These are phyloP conservation scores for Fusarium sp. DNA, from an alignment of 2,329 filamentous ascomycete genomes.

Conservation along the genomic window DNA sequence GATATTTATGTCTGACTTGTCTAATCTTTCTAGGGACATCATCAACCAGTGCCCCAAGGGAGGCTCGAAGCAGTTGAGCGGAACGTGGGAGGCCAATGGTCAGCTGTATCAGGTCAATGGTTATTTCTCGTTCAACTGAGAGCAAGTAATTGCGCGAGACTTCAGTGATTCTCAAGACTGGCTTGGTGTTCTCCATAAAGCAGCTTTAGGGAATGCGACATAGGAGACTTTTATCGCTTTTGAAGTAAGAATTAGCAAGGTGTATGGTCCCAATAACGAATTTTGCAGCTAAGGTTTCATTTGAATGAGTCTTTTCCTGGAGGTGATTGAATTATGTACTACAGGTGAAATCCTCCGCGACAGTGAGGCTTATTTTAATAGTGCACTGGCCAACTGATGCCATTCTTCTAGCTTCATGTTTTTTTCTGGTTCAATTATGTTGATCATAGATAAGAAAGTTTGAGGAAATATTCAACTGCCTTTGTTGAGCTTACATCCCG, in stretches of 20 bases:
- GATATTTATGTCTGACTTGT: background rate
- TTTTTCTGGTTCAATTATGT: background rate
- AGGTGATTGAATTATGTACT: background rate
- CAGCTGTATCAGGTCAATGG: conserved; percentile 6
- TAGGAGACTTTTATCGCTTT: rapidly evolving
- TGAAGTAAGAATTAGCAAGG: rapidly evolving
- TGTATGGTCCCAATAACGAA: background rate
- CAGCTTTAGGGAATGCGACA: too few relatives aligned
- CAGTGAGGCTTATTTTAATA: background rate
- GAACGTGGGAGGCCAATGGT: conserved; percentile 5
- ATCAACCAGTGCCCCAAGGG: conserved; percentile 22
- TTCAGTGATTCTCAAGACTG: too few relatives aligned
- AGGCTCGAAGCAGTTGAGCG: background rate
- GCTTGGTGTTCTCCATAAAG: too few relatives aligned
- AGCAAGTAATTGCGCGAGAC: background rate
- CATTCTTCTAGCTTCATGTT: background rate
- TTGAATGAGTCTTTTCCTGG: background rate
- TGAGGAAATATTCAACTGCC: too few relatives aligned
- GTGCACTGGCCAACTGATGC: background rate
- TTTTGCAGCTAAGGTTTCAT: too few relatives aligned
- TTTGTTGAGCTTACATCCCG: too few relatives aligned
- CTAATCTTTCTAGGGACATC: conserved; percentile 13
- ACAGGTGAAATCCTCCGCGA: background rate
- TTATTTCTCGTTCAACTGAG: background rate
- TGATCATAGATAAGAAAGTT: background rate